Conservation (phyloP, 1,284 basidiomycete species). For the Cystobasidium pallidum region DNA sequence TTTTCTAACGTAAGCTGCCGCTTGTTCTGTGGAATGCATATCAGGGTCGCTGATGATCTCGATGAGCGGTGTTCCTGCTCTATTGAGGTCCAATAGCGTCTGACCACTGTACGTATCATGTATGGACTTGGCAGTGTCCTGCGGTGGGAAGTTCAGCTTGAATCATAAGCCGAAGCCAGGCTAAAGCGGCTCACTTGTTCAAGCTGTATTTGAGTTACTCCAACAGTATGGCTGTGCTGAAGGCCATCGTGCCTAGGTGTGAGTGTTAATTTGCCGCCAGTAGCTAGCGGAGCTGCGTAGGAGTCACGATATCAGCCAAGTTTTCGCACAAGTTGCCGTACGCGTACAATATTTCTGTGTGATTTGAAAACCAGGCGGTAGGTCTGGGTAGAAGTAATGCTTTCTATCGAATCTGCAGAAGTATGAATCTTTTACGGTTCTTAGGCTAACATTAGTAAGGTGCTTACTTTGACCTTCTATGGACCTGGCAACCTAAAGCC, state of each 20-base stretch:
- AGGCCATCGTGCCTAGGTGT: conserved; percentile 55
- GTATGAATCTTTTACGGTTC: not conserved
- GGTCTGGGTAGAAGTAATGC: conserved; percentile 96
- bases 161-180: not conserved
- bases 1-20: conserved; percentile 81
- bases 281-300: conserved; percentile 73
- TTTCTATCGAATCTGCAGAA: conserved; percentile 77
- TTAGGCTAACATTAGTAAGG: not conserved
- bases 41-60: conserved; percentile 97
- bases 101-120: conserved; percentile 64
- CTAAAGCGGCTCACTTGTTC: conserved; percentile 73
- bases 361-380: conserved; percentile 94
- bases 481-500: conserved; percentile 73
- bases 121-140: conserved; percentile 94
- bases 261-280: conserved; percentile 67
- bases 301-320: not conserved
- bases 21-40: conserved; percentile 89
- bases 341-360: conserved; percentile 85
- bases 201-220: conserved; percentile 91
- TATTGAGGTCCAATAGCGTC: conserved; percentile 82
- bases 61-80: conserved; percentile 86
- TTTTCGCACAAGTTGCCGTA: not conserved
- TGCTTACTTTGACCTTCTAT: conserved; percentile 46
- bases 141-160: not conserved
- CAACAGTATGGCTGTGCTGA: conserved; percentile 62